phyloP scores from a whole-genome alignment of 2,329 filamentous ascomycete species.

The Exophiala sideris region DNA sequence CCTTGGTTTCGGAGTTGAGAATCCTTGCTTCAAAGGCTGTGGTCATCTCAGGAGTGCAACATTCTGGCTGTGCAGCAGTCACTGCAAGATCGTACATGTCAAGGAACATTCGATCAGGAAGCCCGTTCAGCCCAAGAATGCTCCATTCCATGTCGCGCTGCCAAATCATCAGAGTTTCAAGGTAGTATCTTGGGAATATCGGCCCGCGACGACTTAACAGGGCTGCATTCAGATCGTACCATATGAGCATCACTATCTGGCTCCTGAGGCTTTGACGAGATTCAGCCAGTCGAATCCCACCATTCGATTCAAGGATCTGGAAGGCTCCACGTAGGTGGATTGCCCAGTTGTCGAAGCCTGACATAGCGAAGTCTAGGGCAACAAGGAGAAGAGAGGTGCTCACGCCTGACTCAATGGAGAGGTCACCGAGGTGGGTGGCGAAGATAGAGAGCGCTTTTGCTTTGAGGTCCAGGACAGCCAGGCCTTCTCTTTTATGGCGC shows the following conservation, averaged over 20 bases:
- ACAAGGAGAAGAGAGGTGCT: conserved; percentile 20
- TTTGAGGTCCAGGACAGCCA: conserved; percentile 18
- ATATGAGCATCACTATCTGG: conserved; percentile 24
- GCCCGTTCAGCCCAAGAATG: conserved; percentile 23
- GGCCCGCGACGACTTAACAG: conserved; percentile 21
- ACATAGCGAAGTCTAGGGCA: conserved; percentile 21
- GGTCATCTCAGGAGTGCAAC: not conserved
- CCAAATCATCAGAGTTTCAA: conserved; percentile 21
- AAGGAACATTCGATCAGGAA: conserved; percentile 23
- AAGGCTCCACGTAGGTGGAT: conserved; percentile 22
- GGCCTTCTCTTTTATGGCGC: conserved; percentile 10
- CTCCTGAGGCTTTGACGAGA: conserved; percentile 16
- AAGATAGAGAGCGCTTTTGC: conserved; percentile 18
- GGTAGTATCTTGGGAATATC: conserved; percentile 18
- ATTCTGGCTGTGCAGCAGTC: conserved; percentile 8
- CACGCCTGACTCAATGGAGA: conserved; percentile 20
- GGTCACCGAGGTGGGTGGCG: conserved; percentile 14
- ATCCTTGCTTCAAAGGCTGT: conserved; percentile 11
- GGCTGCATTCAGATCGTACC: conserved; percentile 22
- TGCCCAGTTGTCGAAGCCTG: conserved; percentile 20
- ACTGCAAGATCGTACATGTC: conserved; percentile 21
- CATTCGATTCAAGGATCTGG: conserved; percentile 20
- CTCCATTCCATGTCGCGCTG: conserved; percentile 25
- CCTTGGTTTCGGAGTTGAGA: not conserved
- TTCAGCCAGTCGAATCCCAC: conserved; percentile 20